Base-by-base conservation (phyloP, 73 alveolate species). In the Halteria grandinella region DNA sequence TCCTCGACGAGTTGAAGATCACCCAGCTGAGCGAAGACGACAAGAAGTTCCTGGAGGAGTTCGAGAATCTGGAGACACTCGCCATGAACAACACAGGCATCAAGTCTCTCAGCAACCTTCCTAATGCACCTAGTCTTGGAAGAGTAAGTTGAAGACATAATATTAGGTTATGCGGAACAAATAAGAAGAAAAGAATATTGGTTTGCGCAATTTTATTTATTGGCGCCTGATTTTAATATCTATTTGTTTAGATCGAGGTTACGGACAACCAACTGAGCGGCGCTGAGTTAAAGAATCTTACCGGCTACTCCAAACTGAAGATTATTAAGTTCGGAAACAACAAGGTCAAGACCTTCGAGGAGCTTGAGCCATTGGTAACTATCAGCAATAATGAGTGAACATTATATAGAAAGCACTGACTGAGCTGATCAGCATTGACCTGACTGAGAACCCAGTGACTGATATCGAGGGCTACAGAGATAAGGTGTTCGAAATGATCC, bases 281-380 rank as follows among this genome's bases (percentile, higher is more conserved):
- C n/a, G 14, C 62, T 12, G 83, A 49, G 50, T 25, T 70, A 3
- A 28, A 51, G 34, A 70, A 45, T 31, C 71, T 70, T 15, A 49
- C 31, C 51, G 51, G 50, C 28, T 70, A 49, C 83, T 36, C 23
- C 17, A 8, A 70, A 1, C 29, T 70, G 14, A 50, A 59, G 37
- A 70, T 64, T 21, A 69, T 70, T 21, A 70, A 70, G 51, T 49
- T 70, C 33, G 83, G 72, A 57, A 59, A 59, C 71, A 70, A 70
- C 55, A 62, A 44, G 12, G 57, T 70, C 40, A 48, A 28, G 12
- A 48, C 48, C 37, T 33, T 70, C 18, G 33, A 40, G 27, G 83
- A 70, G 24, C 20, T 70, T 11, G 70, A 27, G n/a, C 33, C 57
- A 15, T 58, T 70, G 17, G 80, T 66, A 66, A 44, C 55, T 47